Evolutionary conservation across 345 rosid species (phyloP), one percentile per base, ranked within the genome.

Genomic region (Sonneratia caseolaris): DNA sequence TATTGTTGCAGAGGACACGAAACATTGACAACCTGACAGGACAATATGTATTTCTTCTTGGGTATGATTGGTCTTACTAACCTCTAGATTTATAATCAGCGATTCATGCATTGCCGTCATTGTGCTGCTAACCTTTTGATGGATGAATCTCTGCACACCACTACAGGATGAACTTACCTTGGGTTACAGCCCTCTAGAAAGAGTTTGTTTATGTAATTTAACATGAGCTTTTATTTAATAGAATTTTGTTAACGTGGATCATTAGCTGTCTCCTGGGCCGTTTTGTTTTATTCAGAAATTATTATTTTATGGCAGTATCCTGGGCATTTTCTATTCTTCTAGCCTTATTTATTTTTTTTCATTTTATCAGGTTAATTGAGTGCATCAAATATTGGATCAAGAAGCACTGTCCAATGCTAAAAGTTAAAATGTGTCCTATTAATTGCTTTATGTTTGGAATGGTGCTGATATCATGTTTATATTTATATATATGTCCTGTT

Each of bases 21-120:
- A 91, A 91, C 67, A 87, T 89, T 35, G 95, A 89, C 73, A 91
- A 88, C 81, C 79, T 89, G 78, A 91, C 90, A 0, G 95, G 95
- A 3, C 90, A 89, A 76, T 89, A 86, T 49, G 84, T 91, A 21
- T 85, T 91, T 72, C 89, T 91, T 57, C 90, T 89, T 70, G 95
- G 93, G 97, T 88, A 87, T 43, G 53, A 68, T 42, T 43, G 48
- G 10, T 22, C 9, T 16, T 43, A 32, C 36, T 45, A 16, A 18
- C 47, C 36, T 10, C 11, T 19, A 66, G 40, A 37, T 38, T 40
- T 38, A 37, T 3, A 19, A 21, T 19, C 10, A 16, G 22, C 40
- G 14, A 15, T 24, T 68, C 71, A 47, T 49, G 10, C n/a, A 56
- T n/a, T 21, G 16, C 16, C 13, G 53, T 48, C 16, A 48, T 13